Base-by-base conservation (phyloP, 306 rosid species). In the Cajanus cajan region DNA sequence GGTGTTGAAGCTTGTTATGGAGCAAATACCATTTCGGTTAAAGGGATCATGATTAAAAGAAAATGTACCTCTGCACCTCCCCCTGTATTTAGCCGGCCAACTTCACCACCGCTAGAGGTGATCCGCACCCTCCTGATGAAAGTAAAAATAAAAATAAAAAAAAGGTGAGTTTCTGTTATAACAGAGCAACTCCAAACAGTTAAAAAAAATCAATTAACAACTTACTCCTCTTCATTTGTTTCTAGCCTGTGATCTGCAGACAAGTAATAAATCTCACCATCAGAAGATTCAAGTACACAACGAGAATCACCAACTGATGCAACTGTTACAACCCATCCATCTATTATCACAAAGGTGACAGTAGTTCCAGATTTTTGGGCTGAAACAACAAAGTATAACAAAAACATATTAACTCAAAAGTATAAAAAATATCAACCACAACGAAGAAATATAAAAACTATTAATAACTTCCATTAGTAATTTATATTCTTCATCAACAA, bases 291-390 rank as follows among this genome's bases (percentile, higher is more conserved):
- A 80, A 96, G 91, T 58, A 92, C 73, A 50, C 99, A 91, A 69
- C 97, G 97, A 78, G 99, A 96, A 88, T 96, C 99, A 4, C 99
- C 99, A 77, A 96, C 99, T 66, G 99, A 96, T 52, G 99, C 99
- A 87, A 93, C 99, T 22, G 99, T 90, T 67, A 96, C 76, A 75
- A 93, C 87, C 99, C 98, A 96, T 80, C 99, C 99, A 83, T 93
- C 99, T 55, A 96, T 88, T 79, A 96, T 91, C 83, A 90, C 93
- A 85, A 96, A 96, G 80, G 99, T 96, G 73, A 88, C 98, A 15
- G 98, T 96, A 66, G 99, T 96, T 85, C 99, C 99, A 14, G 99
- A 96, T 77, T 85, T 91, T 88, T 89, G 91, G 63, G 82, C 98
- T 94, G 94, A 50, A 43, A 72, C 67, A 41, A 68, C 19, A 78